Conservation (phyloP, 257 asterid species). For the Gentiana straminea region DNA sequence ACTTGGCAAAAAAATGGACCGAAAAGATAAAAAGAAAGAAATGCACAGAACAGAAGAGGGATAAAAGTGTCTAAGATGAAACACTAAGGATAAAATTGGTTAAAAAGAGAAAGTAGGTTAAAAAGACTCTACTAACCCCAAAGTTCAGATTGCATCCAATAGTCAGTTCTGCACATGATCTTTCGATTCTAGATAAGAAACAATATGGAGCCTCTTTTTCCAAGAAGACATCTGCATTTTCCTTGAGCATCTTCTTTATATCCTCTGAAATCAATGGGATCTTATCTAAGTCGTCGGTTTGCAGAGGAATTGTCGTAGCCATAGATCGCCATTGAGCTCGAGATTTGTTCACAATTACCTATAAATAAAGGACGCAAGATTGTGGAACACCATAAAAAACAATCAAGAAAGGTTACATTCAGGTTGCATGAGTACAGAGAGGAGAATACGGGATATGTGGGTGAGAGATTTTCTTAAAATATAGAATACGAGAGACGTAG, state of each 20-base stretch:
- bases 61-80: too few species aligned
- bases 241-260: conserved; percentile 62
- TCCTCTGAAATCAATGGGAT: conserved; percentile 63
- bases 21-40: too few species aligned
- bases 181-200: conserved; percentile 59
- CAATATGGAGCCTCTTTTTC: conserved; percentile 85
- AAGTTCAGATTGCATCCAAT: conserved; percentile 76
- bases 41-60: too few species aligned
- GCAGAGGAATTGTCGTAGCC: conserved; percentile 45
- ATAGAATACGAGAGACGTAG: too few species aligned
- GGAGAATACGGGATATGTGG: too few species aligned
- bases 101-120: neutral
- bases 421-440: too few species aligned
- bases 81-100: too few species aligned
- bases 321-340: conserved; percentile 69
- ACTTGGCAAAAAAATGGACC: too few species aligned
- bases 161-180: conserved; percentile 63
- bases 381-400: too few species aligned
- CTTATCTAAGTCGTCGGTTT: conserved; percentile 51
- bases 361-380: conserved; percentile 2
- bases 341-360: conserved; percentile 90
- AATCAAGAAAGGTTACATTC: too few species aligned
- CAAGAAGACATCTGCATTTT: conserved; percentile 63
- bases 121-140: conserved; percentile 23
- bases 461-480: too few species aligned